Conservation (phyloP, 306 rosid genomes). For the Arachis stenosperma region DNA sequence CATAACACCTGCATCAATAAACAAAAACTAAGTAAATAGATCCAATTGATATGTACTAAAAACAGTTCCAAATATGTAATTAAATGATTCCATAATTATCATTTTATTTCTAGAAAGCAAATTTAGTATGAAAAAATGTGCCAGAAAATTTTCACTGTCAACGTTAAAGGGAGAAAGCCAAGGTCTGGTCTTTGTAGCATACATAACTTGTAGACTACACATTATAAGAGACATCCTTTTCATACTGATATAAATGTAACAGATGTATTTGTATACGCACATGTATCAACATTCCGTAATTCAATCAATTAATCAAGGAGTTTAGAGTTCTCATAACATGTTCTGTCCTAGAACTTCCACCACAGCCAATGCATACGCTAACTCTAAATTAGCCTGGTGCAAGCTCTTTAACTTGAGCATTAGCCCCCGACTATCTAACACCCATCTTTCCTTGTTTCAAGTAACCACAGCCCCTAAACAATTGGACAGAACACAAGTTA, state of each 20-base stretch:
- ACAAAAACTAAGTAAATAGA: slow-evolving; percentile 30
- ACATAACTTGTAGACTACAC: slow-evolving; percentile 4
- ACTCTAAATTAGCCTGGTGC: no score
- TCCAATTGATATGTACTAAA: slow-evolving; percentile 17
- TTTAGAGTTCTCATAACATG: not conserved
- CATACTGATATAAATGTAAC: no score
- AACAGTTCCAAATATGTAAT: slow-evolving; percentile 19
- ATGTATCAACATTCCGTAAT: not conserved
- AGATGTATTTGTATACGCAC: no score
- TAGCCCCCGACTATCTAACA: no score
- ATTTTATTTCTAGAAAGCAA: slow-evolving; percentile 33
- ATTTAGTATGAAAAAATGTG: not conserved
- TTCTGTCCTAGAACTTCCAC: not conserved
- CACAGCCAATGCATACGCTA: no score
- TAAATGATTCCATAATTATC: slow-evolving; percentile 10
- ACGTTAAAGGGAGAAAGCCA: not conserved
- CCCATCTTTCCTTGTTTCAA: no score
- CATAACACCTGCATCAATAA: slow-evolving; percentile 78
- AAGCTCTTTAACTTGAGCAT: no score
- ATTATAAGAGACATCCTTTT: not conserved
- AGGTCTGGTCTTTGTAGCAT: slow-evolving; percentile 9
- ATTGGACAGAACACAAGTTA: no score
- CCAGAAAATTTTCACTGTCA: slow-evolving; percentile 14
- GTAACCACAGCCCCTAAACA: no score
- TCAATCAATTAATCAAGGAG: not conserved